These are phyloP conservation scores for Arctium minus DNA, from an alignment of 129 eudicot genomes.

Conservation along the genomic window DNA sequence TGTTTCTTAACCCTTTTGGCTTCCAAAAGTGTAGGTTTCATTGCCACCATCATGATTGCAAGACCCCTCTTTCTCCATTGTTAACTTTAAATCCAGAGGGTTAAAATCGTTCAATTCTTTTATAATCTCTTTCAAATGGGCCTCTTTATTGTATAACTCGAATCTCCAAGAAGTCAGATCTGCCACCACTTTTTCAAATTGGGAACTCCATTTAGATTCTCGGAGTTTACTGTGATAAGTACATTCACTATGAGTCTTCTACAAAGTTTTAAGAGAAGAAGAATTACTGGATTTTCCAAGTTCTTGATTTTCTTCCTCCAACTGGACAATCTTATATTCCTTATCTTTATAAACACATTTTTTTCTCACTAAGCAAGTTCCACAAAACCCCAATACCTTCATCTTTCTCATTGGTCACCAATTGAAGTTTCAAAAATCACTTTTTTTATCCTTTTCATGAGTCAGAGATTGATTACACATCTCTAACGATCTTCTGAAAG, in stretches of 20 bases:
- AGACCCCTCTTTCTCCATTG: too few species aligned
- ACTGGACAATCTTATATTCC: constrained; percentile 43
- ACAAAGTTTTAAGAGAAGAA: constrained; percentile 51
- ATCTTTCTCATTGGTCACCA: constrained; percentile 41
- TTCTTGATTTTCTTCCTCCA: constrained; percentile 68
- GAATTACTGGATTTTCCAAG: constrained; percentile 44
- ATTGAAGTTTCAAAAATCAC: constrained; percentile 34
- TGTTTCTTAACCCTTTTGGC: too few species aligned
- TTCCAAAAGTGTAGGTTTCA: too few species aligned
- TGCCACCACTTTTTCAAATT: constrained; percentile 32
- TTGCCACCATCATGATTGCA: too few species aligned
- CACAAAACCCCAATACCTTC: constrained; percentile 45
- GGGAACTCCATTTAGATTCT: constrained; percentile 61
- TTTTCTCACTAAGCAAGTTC: constrained; percentile 47
- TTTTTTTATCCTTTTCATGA: constrained; percentile 65
- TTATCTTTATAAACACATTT: constrained; percentile 53
- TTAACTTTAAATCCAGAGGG: too few species aligned
- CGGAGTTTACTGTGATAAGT: constrained; percentile 28
- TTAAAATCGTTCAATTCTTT: too few species aligned
- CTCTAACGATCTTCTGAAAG: constrained; percentile 53
- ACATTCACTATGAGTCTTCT: constrained; percentile 48
- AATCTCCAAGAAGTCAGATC: constrained; percentile 36
- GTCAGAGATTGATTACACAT: constrained; percentile 65
- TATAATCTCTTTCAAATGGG: constrained; percentile 33
- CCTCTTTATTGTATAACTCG: constrained; percentile 37